These are phyloP conservation scores for Podila verticillata DNA, from an alignment of 192 early-diverging fungal genomes.

Conservation along the genomic window DNA sequence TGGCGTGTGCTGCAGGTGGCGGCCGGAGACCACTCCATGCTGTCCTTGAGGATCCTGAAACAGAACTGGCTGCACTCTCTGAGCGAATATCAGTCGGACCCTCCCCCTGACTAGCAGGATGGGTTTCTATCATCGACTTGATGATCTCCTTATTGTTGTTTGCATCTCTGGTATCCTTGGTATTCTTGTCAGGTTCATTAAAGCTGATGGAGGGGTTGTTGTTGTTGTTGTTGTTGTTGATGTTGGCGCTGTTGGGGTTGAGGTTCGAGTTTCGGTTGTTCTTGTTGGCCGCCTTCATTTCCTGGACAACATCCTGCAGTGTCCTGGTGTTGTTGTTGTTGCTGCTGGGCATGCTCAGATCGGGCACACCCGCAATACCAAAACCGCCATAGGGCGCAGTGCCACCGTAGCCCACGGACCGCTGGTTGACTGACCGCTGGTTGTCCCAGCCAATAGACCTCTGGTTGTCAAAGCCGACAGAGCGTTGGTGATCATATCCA, in stretches of 20 bases:
- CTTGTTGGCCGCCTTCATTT: conserved; percentile 44
- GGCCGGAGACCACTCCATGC: not conserved
- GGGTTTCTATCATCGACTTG: conserved; percentile 16
- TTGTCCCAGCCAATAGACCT: conserved; percentile 35
- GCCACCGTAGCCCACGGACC: conserved; percentile 38
- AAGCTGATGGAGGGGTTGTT: conserved; percentile 29
- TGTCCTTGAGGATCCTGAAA: conserved; percentile 2
- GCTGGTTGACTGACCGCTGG: conserved; percentile 43
- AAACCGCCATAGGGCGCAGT: conserved; percentile 31
- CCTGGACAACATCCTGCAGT: conserved; percentile 48
- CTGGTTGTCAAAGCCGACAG: conserved; percentile 34
- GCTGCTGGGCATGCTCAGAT: conserved; percentile 15
- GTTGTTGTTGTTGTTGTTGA: conserved; percentile 1
- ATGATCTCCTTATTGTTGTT: conserved; percentile 11
- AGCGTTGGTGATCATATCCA: conserved; percentile 38
- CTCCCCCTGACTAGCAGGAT: conserved; percentile 12
- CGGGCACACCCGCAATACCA: conserved; percentile 47
- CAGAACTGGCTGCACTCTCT: not conserved
- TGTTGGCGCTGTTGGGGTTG: conserved; percentile 1
- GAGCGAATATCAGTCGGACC: not conserved
- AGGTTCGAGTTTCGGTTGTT: not conserved
- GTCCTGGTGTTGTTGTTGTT: conserved; percentile 32
- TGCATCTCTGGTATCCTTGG: conserved; percentile 1
- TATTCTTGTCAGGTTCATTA: conserved; percentile 3
- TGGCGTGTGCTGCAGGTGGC: conserved; percentile 11